Base-by-base conservation (phyloP, 2,329 filamentous ascomycete species). In the Pseudogymnoascus sp. region DNA sequence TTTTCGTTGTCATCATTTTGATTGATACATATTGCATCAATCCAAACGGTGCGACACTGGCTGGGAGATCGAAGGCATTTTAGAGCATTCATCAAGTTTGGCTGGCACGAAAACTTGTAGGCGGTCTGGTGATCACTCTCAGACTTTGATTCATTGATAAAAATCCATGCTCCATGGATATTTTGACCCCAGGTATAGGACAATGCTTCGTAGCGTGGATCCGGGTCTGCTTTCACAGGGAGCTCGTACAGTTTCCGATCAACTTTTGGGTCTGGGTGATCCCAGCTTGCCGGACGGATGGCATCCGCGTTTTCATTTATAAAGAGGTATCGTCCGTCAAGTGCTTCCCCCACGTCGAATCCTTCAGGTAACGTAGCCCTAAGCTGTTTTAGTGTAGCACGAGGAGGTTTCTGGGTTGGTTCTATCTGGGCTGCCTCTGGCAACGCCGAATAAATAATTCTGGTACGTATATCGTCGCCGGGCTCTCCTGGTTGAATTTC, bases 401-500 rank as follows among this genome's bases (percentile, higher is more conserved):
- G 35, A n/a, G 5, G 11, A 36, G 35, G 35, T n/a, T 15, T 2
- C 35, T 36, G 35, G 1, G 35, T 36, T 36, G 35, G 6, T 15
- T 36, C 11, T 15, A 11, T 36, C 5, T 36, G 35, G 35, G 15
- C 35, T 36, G 11, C 35, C 15, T 36, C 35, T 36, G 4, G 11
- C 11, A 36, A 15, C 11, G 11, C 35, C 6, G 35, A 36, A 15
- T 36, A 36, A 15, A 15, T 36, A 36, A 36, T 36, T 36, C 1
- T 5, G 35, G n/a, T 36, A 36, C 5, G 13, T 13, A 36, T 36
- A 15, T 36, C 35, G 35, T 36, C 35, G 35, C 13, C 13, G 35
- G 35, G 35, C 11, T 36, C 35, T 64, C 84, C 42, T 77, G 77
- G 70, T 28, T 80, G 15, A 77, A 77, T 17, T 78, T 83, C 53